Percentiles rank a stretch among this genome's conserved stretches.
phyloP scores from a whole-genome alignment of 2,329 filamentous ascomycete genomes.

The Nigrospora oryzae region DNA sequence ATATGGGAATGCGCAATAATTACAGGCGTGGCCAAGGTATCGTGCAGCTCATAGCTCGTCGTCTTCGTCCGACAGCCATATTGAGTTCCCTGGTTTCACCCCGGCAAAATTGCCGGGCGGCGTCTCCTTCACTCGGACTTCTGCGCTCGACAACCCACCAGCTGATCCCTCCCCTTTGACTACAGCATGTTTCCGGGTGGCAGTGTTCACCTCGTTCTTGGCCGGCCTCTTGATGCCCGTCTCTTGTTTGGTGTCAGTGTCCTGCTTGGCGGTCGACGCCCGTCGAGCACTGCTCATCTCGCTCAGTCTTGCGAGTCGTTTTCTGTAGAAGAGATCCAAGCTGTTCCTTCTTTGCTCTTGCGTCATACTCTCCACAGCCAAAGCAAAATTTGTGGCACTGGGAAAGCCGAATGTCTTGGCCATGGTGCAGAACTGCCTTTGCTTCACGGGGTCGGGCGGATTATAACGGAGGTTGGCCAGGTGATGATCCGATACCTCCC shows the following conservation, averaged over 20 bases:
- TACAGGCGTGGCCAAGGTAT: too few relatives aligned
- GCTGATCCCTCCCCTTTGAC: too few relatives aligned
- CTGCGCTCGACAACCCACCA: too few relatives aligned
- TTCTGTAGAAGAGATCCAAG: constrained; percentile 72
- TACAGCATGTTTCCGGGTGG: too few relatives aligned
- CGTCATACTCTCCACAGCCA: constrained; percentile 86
- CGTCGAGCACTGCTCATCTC: constrained; percentile 15
- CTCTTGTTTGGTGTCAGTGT: constrained; percentile 2
- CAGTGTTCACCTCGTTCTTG: not conserved
- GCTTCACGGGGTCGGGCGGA: constrained; percentile 65
- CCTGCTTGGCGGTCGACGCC: constrained; percentile 4
- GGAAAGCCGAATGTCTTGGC: constrained; percentile 69
- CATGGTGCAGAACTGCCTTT: constrained; percentile 87
- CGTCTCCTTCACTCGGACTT: too few relatives aligned
- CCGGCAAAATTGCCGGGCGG: too few relatives aligned
- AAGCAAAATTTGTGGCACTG: constrained; percentile 73
- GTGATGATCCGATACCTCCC: constrained; percentile 1
- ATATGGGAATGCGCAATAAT: too few relatives aligned
- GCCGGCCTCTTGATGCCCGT: not conserved
- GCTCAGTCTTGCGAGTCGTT: constrained; percentile 46
- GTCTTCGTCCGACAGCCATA: constrained; percentile 18
- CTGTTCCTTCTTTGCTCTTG: constrained; percentile 72
- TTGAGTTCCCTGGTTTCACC: not conserved
- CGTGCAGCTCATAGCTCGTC: constrained; percentile 14
- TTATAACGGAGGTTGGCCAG: constrained; percentile 46